A percentile compares a stretch with the other conserved stretches of the same genome.
Conservation (phyloP, 1,139 yeast genomes). For the Scheffersomyces segobiensis region DNA sequence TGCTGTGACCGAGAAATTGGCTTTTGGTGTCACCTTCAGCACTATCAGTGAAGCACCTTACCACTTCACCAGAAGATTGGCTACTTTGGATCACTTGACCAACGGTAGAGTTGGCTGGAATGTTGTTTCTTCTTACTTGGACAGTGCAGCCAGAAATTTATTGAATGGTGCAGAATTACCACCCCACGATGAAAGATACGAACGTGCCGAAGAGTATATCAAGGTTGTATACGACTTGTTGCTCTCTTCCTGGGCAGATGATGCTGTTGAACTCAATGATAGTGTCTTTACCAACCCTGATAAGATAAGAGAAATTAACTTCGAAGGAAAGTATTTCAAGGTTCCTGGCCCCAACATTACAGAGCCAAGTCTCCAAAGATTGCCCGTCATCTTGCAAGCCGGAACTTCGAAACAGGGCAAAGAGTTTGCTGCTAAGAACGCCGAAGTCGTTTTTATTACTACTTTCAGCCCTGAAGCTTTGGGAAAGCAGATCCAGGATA, state of each 20-base stretch:
- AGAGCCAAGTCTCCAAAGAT: constrained; percentile 44
- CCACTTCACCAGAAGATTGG: constrained; percentile 43
- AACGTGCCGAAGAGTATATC: constrained; percentile 41
- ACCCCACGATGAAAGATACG: constrained; percentile 39
- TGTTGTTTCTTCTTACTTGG: constrained; percentile 39
- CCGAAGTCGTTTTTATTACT: constrained; percentile 42
- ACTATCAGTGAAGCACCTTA: constrained; percentile 47
- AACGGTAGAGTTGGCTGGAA: constrained; percentile 49
- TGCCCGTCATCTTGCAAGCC: constrained; percentile 48
- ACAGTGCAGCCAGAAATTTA: constrained; percentile 41
- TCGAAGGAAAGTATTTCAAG: constrained; percentile 36
- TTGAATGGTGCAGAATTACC: constrained; percentile 34
- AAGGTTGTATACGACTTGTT: constrained; percentile 40
- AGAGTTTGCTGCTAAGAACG: constrained; percentile 45
- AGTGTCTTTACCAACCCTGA: constrained; percentile 41
- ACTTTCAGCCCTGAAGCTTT: constrained; percentile 19
- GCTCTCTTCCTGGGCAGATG: constrained; percentile 47
- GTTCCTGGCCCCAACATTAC: constrained; percentile 47
- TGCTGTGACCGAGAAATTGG: constrained; percentile 36
- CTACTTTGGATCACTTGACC: constrained; percentile 42
- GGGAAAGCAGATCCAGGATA: constrained; percentile 13
- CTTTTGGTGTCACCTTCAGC: constrained; percentile 44
- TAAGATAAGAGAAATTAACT: constrained; percentile 39
- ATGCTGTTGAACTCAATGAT: constrained; percentile 34
- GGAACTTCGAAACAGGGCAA: constrained; percentile 46